Conservation (phyloP, 345 rosid genomes). For the Abelmoschus esculentus region DNA sequence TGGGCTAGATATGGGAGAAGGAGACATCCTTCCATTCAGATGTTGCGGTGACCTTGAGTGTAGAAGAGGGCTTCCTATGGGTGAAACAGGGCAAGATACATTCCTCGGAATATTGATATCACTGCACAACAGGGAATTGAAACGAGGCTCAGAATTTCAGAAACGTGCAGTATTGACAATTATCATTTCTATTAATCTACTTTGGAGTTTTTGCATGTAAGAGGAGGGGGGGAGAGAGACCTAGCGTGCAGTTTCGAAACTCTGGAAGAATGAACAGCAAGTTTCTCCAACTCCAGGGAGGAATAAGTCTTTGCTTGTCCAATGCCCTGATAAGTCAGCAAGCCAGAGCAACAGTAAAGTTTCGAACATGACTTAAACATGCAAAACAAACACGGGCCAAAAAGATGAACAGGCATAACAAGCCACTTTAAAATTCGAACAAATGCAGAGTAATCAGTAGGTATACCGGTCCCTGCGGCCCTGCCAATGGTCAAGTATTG, state of each 20-base stretch:
- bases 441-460: too few species aligned
- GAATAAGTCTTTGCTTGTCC: constrained; percentile 35
- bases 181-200: not conserved
- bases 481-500: too few species aligned
- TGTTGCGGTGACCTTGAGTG: constrained; percentile 45
- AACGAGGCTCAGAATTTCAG: constrained; percentile 4
- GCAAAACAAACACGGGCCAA: not conserved
- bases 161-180: not conserved
- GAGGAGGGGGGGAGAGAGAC: constrained; percentile 18
- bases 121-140: constrained; percentile 26
- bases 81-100: constrained; percentile 57
- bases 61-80: constrained; percentile 55
- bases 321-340: constrained; percentile 31
- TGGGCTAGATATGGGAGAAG: constrained; percentile 52
- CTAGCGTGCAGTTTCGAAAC: constrained; percentile 29
- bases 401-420: not conserved
- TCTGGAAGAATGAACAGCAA: constrained; percentile 48
- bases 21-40: constrained; percentile 53
- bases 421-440: too few species aligned
- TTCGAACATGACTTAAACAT: constrained; percentile 1
- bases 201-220: not conserved
- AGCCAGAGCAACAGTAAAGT: constrained; percentile 8
- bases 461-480: too few species aligned
- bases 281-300: constrained; percentile 42
- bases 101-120: constrained; percentile 39